These are phyloP conservation scores for Phialophora verrucosa DNA, from an alignment of 2,329 filamentous ascomycete species.

Conservation along the genomic window DNA sequence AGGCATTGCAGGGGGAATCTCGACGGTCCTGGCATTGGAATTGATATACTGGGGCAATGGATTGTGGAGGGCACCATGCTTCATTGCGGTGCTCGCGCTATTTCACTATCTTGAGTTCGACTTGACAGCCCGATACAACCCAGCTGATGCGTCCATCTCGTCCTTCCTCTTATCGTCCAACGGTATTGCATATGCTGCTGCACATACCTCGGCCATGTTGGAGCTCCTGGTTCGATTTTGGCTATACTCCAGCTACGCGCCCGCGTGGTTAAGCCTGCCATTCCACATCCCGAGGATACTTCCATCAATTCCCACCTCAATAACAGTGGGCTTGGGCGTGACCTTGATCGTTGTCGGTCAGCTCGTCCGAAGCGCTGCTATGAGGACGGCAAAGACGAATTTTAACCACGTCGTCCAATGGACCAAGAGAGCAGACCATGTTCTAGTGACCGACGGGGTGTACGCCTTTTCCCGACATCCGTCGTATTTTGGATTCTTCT, in stretches of 20 bases:
- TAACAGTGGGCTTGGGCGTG: conserved; percentile 61
- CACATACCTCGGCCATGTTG: conserved; percentile 73
- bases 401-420: conserved; percentile 85
- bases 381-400: conserved; percentile 84
- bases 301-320: conserved; percentile 42
- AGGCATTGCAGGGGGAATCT: conserved; percentile 50
- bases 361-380: conserved; percentile 75
- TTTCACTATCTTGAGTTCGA: conserved; percentile 99
- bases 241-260: conserved; percentile 30
- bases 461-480: conserved; percentile 82
- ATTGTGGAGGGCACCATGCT: conserved; percentile 64
- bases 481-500: conserved; percentile 97
- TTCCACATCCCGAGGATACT: conserved; percentile 39
- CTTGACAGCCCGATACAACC: conserved; percentile 85
- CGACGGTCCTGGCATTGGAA: conserved; percentile 41
- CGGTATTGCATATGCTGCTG: conserved; percentile 81
- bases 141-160: conserved; percentile 69
- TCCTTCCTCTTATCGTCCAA: conserved; percentile 87
- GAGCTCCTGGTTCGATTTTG: conserved; percentile 64
- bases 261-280: conserved; percentile 29
- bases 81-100: conserved; percentile 65
- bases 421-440: conserved; percentile 71
- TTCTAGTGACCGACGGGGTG: conserved; percentile 80
- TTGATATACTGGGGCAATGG: conserved; percentile 37
- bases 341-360: conserved; percentile 73